Percentiles rank a stretch among this genome's conserved stretches.
phyloP scores from a whole-genome alignment of 2,329 filamentous ascomycete species.

The Claviceps humidiphila region DNA sequence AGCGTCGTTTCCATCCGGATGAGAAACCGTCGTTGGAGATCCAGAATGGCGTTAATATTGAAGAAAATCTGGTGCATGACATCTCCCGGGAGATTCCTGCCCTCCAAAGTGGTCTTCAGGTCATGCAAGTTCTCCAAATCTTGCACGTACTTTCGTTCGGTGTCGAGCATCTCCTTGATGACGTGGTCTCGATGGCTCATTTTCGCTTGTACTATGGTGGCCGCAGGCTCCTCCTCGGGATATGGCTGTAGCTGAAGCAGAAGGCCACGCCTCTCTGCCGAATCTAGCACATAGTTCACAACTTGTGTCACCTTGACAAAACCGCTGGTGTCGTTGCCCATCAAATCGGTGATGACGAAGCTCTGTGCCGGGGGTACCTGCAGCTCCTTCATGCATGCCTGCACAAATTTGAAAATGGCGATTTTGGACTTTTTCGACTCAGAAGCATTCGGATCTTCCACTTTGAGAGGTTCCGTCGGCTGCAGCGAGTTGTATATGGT shows the following conservation, averaged over 20 bases:
- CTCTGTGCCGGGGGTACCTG: constrained; percentile 68
- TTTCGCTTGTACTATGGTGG: constrained; percentile 42
- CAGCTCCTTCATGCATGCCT: constrained; percentile 75
- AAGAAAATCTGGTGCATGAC: constrained; percentile 89
- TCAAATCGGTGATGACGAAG: constrained; percentile 84
- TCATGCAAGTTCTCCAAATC: constrained; percentile 90
- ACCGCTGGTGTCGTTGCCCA: constrained; percentile 87
- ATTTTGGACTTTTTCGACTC: constrained; percentile 73
- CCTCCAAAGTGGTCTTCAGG: constrained; percentile 79
- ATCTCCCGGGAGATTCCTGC: constrained; percentile 78
- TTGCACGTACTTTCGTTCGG: constrained; percentile 94
- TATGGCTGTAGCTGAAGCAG: constrained; percentile 50
- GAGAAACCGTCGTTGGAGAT: constrained; percentile 88
- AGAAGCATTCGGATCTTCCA: constrained; percentile 46
- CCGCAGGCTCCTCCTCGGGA: constrained; percentile 37
- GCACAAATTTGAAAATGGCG: constrained; percentile 83
- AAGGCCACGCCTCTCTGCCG: constrained; percentile 65
- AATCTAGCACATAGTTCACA: constrained; percentile 82
- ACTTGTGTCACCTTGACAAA: constrained; percentile 95
- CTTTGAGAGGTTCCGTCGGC: constrained; percentile 52
- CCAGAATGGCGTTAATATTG: constrained; percentile 86
- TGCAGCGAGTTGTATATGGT: constrained; percentile 78
- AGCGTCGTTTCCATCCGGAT: constrained; percentile 96
- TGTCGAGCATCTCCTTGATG: constrained; percentile 81
- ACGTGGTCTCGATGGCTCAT: constrained; percentile 74